Evolutionary conservation across 1,284 basidiomycete species (phyloP).

Genomic region (Malassezia dermatis): DNA sequence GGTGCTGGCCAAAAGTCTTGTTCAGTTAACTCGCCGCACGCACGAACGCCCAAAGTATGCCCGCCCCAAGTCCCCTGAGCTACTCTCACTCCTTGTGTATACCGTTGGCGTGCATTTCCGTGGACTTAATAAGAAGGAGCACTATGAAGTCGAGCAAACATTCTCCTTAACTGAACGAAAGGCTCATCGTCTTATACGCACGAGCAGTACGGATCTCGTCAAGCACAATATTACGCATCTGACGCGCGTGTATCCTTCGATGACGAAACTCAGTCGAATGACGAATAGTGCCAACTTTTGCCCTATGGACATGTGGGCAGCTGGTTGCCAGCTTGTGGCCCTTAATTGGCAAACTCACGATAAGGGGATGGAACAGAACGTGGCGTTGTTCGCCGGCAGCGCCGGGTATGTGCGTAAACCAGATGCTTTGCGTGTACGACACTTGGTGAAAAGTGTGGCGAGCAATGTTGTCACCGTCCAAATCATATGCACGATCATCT

Average conservation of each 20-base stretch:
- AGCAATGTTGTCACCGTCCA: constrained; percentile 17
- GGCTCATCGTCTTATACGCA: constrained; percentile 32
- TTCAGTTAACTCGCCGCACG: constrained; percentile 15
- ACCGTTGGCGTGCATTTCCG: constrained; percentile 90
- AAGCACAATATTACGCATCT: constrained; percentile 80
- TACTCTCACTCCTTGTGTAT: constrained; percentile 75
- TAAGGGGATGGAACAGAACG: constrained; percentile 66
- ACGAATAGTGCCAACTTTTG: constrained; percentile 62
- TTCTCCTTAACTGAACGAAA: constrained; percentile 78
- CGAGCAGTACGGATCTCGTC: constrained; percentile 57
- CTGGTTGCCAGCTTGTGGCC: constrained; percentile 84
- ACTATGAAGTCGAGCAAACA: constrained; percentile 76
- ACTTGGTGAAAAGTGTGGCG: constrained; percentile 24
- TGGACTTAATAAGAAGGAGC: constrained; percentile 78
- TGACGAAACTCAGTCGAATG: constrained; percentile 53
- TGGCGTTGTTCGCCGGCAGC: constrained; percentile 85
- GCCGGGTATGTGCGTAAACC: constrained; percentile 89
- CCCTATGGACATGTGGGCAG: constrained; percentile 79
- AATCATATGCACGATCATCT: constrained; percentile 56
- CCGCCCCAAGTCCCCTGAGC: constrained; percentile 58
- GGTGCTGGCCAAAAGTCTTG: constrained; percentile 24
- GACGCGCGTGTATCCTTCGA: constrained; percentile 79
- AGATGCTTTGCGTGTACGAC: constrained; percentile 58
- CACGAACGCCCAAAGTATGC: not conserved
- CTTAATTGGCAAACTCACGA: constrained; percentile 87